Evolutionary conservation across 1,284 basidiomycete species (phyloP).

Genomic region (Austroboletus sp.): DNA sequence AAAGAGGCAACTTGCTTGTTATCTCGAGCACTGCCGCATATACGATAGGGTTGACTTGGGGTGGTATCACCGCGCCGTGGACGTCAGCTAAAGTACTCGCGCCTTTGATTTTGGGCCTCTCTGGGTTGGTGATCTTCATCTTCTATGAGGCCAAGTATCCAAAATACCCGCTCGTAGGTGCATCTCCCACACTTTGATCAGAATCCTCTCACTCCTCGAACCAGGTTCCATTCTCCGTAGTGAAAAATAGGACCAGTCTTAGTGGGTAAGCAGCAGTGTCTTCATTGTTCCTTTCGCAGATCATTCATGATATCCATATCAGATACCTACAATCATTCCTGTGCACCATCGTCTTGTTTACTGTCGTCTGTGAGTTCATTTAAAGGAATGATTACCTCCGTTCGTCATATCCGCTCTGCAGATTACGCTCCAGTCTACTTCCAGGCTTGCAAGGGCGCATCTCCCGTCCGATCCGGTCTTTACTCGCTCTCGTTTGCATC

Average conservation of each 20-base stretch:
- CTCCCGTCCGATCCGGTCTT: constrained; percentile 7
- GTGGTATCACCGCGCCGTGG: constrained; percentile 10
- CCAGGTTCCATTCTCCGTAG: constrained; percentile 12
- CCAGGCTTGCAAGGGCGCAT: constrained; percentile 12
- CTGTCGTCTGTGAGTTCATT: constrained; percentile 6
- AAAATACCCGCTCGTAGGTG: constrained; percentile 11
- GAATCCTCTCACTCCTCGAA: neutral
- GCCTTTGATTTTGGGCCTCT: constrained; percentile 12
- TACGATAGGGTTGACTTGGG: constrained; percentile 6
- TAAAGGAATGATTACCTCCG: too few relatives aligned
- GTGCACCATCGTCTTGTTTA: neutral
- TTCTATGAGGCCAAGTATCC: constrained; percentile 11
- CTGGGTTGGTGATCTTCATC: constrained; percentile 8
- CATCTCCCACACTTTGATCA: too few relatives aligned
- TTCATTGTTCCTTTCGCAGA: too few relatives aligned
- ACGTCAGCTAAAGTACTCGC: constrained; percentile 9
- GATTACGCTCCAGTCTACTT: constrained; percentile 12
- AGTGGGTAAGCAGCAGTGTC: constrained; percentile 10
- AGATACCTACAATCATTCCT: constrained; percentile 14
- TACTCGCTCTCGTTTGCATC: constrained; percentile 4
- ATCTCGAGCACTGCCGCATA: constrained; percentile 4
- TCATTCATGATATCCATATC: neutral
- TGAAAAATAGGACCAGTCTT: constrained; percentile 15
- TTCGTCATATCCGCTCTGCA: neutral
- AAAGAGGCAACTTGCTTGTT: constrained; percentile 7